A percentile compares a stretch with the other conserved stretches of the same genome.
phyloP scores from a whole-genome alignment of 345 rosid genomes.

The Hypericum androsaemum region DNA sequence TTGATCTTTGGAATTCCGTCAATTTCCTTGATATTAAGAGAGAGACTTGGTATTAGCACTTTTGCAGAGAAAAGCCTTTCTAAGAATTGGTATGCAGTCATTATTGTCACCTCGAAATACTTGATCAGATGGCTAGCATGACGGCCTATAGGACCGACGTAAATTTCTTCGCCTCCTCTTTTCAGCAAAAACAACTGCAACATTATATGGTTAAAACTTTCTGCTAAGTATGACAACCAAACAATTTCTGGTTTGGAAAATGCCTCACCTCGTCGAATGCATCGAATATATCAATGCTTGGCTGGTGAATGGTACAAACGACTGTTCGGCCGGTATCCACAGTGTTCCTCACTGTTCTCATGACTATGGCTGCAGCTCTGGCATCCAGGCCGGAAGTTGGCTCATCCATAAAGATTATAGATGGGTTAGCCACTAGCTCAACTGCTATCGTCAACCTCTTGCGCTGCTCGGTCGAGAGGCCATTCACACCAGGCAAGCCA shows the following conservation, averaged over 20 bases:
- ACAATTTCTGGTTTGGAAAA: background rate
- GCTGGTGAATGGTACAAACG: constrained; percentile 69
- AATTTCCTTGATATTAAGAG: constrained; percentile 26
- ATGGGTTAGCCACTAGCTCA: constrained; percentile 65
- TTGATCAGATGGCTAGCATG: constrained; percentile 41
- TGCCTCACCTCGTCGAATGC: constrained; percentile 57
- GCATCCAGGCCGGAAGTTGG: constrained; percentile 74
- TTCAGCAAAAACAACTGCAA: constrained; percentile 36
- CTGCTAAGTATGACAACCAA: background rate
- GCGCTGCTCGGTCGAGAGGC: constrained; percentile 54
- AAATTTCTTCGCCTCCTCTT: constrained; percentile 54
- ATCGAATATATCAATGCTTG: constrained; percentile 59
- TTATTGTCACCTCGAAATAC: constrained; percentile 45
- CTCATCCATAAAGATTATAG: constrained; percentile 69
- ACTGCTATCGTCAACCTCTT: constrained; percentile 65
- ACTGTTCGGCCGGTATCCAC: constrained; percentile 67
- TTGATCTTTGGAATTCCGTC: constrained; percentile 41
- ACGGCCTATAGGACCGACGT: constrained; percentile 52
- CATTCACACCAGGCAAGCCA: constrained; percentile 51
- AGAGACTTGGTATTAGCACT: background rate
- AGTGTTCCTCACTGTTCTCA: constrained; percentile 65
- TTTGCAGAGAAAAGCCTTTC: background rate
- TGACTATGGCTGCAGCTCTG: constrained; percentile 69
- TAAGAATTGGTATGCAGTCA: background rate
- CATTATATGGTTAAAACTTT: background rate